Conservation (phyloP, 2,329 filamentous ascomycete genomes). For the Tolypocladium paradoxum region DNA sequence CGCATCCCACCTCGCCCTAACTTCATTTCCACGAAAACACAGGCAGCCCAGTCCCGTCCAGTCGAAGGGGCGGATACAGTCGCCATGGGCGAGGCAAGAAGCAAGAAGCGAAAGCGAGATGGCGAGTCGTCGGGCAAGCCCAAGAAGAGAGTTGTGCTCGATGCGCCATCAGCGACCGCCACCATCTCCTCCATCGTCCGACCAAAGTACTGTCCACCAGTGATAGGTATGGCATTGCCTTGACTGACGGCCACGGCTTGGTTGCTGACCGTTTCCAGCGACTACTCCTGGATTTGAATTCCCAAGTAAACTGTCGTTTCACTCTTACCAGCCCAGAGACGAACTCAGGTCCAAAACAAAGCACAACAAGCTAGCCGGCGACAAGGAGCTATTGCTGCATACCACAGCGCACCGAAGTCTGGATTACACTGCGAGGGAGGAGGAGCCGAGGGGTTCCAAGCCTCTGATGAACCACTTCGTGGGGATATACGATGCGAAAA, state of each 20-base stretch:
- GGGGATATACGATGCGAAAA: slow-evolving; percentile 51
- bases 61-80: neutral
- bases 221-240: slow-evolving; percentile 34
- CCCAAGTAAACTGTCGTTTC: slow-evolving; percentile 28
- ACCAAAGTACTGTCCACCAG: slow-evolving; percentile 37
- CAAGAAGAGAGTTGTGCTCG: slow-evolving; percentile 42
- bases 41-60: neutral
- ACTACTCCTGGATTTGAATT: slow-evolving; percentile 25
- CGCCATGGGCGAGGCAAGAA: slow-evolving; percentile 27
- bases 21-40: neutral
- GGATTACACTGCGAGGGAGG: slow-evolving; percentile 49
- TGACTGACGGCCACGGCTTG: neutral
- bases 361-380: slow-evolving; percentile 27
- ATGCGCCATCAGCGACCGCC: slow-evolving; percentile 27
- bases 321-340: slow-evolving; percentile 34
- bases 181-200: slow-evolving; percentile 35
- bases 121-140: slow-evolving; percentile 28
- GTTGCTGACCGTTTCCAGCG: slow-evolving; percentile 16
- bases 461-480: slow-evolving; percentile 50
- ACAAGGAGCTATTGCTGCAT: slow-evolving; percentile 44
- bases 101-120: slow-evolving; percentile 44
- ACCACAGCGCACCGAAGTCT: slow-evolving; percentile 45
- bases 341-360: slow-evolving; percentile 22
- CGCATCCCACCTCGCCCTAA: slow-evolving; percentile 8
- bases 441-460: slow-evolving; percentile 17